Percentiles rank a stretch among this genome's conserved stretches.
Evolutionary conservation across 768 basidiomycete species (phyloP).

Genomic region (Termitomyces sp.): DNA sequence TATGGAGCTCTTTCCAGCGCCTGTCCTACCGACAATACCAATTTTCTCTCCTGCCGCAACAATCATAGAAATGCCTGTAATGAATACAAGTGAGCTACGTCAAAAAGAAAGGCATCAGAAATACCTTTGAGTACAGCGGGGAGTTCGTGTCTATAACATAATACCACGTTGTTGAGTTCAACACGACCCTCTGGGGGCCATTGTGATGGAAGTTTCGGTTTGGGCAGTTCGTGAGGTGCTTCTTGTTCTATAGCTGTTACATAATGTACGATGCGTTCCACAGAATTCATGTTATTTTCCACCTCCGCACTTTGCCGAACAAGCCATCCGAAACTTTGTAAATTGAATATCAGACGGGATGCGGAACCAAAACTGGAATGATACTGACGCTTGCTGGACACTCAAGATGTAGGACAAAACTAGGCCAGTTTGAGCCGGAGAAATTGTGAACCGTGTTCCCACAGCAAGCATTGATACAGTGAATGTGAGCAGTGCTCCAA

Average conservation of each 20-base stretch:
- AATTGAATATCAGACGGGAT: constrained; percentile 6
- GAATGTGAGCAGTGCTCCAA: constrained; percentile 71
- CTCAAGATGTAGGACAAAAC: constrained; percentile 77
- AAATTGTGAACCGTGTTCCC: constrained; percentile 68
- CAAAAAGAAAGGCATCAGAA: neutral
- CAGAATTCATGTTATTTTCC: constrained; percentile 93
- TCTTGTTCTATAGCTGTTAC: constrained; percentile 81
- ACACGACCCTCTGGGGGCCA: constrained; percentile 81
- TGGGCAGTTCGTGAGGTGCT: constrained; percentile 62
- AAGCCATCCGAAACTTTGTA: constrained; percentile 65
- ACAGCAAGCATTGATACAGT: constrained; percentile 79
- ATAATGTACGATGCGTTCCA: constrained; percentile 83
- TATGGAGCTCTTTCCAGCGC: constrained; percentile 87
- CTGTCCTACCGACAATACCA: constrained; percentile 86
- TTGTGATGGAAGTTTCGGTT: constrained; percentile 49
- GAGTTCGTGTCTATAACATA: constrained; percentile 86
- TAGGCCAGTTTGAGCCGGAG: constrained; percentile 75
- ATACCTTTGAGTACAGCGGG: constrained; percentile 79
- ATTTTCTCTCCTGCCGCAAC: constrained; percentile 83
- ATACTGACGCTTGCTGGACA: constrained; percentile 61
- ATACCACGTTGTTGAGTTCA: constrained; percentile 69
- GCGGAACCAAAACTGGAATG: neutral
- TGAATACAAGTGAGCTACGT: neutral
- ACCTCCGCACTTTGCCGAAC: constrained; percentile 80
- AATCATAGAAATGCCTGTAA: constrained; percentile 52